Evolutionary conservation across 257 asterid species (phyloP), one percentile per base, ranked within the genome.

Genomic region (Marsdenia floribunda): DNA sequence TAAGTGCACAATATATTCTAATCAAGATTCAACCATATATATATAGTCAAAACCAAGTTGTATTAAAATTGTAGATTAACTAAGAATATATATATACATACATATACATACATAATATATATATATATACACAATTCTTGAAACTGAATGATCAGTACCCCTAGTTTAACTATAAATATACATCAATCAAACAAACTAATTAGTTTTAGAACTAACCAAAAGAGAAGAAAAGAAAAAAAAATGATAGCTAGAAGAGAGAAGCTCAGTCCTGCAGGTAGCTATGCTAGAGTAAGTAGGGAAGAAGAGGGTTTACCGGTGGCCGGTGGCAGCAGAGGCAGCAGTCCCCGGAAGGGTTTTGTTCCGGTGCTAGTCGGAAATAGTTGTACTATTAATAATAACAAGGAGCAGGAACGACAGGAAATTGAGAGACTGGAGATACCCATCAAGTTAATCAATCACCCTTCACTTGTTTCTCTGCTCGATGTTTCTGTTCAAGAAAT

Each of bases 401-500:
- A 42, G 46, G 9, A 42, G 33, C 33, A 29, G 33, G 33, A 53
- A 70, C 15, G 33, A 29, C 71, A 61, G 26, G 46, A 24, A 15
- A 21, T 49, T 50, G 80, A 77, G 49, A 22, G 70, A 42, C 55
- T 77, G 3, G 8, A 68, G 72, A 71, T 77, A 6, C 77, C 80
- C 5, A 64, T 71, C 60, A 64, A 77, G 52, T 50, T 77, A 29
- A 77, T 77, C 38, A 77, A 61, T 22, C 76, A 77, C 65, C 77
- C 80, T 22, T 77, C 52, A 63, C 40, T 77, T 35, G 38, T 26
- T 35, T 29, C 26, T 38, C 66, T 77, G 13, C 80, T 77, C 14
- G 80, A 71, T n/a, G 65, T 63, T 50, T 77, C 80, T 71, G 76
- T 73, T 49, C 53, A 59, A 40, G 80, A 76, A 29, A 57, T 70